Percentiles rank a stretch among this genome's conserved stretches.
Evolutionary conservation across 2,329 filamentous ascomycete species (phyloP).

Genomic region (Penicillium sp.): DNA sequence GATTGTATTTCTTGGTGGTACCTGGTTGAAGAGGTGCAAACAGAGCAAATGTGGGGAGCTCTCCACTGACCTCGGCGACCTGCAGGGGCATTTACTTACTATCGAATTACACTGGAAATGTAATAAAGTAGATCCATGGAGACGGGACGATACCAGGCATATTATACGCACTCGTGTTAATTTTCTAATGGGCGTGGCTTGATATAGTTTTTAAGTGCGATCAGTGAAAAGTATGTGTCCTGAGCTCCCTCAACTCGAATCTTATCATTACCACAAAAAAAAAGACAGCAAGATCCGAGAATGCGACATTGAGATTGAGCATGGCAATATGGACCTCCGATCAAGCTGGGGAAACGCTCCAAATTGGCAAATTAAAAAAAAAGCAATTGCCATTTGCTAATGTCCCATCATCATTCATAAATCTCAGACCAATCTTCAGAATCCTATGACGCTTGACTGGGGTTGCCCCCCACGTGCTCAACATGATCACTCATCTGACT

Average conservation of each 20-base stretch:
- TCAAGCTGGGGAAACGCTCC: neutral
- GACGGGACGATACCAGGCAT: too few species aligned
- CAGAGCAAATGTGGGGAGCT: conserved; percentile 18
- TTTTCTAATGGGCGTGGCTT: neutral
- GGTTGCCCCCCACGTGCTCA: conserved; percentile 4
- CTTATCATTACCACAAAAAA: too few species aligned
- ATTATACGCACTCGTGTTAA: too few species aligned
- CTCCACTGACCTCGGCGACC: too few species aligned
- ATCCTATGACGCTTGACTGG: neutral
- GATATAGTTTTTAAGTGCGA: neutral
- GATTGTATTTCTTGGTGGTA: too few species aligned
- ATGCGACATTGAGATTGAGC: too few species aligned
- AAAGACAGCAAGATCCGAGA: too few species aligned
- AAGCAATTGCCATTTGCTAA: conserved; percentile 7
- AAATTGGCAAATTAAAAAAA: neutral
- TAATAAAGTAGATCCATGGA: too few species aligned
- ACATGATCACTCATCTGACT: conserved; percentile 9
- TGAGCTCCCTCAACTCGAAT: too few species aligned
- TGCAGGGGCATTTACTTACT: neutral
- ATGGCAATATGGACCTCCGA: too few species aligned
- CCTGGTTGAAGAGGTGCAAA: conserved; percentile 11
- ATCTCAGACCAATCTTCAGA: neutral
- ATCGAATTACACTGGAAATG: too few species aligned
- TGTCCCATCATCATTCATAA: conserved; percentile 14
- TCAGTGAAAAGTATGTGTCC: too few species aligned